phyloP scores from a whole-genome alignment of 1,284 basidiomycete species.

The Tylopilus sp. region DNA sequence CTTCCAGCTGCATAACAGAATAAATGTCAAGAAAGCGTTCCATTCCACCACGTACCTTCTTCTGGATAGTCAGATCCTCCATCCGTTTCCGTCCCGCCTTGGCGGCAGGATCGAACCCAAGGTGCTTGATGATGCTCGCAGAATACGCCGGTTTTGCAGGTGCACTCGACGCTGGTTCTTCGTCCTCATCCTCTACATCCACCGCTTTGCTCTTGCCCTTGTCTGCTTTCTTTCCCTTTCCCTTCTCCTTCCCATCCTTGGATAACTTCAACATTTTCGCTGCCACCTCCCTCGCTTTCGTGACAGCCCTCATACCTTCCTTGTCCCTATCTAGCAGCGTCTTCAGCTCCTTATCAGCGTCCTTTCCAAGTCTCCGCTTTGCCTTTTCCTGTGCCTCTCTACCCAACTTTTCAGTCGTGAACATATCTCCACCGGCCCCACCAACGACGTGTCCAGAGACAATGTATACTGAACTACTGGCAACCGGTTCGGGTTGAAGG shows the following conservation, averaged over 20 bases:
- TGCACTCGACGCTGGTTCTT: constrained; percentile 17
- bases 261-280: constrained; percentile 24
- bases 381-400: constrained; percentile 72
- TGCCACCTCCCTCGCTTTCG: constrained; percentile 52
- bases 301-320: constrained; percentile 59
- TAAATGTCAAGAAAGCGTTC: not conserved
- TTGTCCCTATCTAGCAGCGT: constrained; percentile 60
- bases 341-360: constrained; percentile 61
- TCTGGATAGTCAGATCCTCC: constrained; percentile 45
- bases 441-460: constrained; percentile 72
- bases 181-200: constrained; percentile 21
- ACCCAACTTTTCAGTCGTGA: constrained; percentile 65
- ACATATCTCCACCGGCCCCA: constrained; percentile 46
- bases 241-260: constrained; percentile 16
- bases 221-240: constrained; percentile 25
- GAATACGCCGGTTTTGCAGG: constrained; percentile 53
- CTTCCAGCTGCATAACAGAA: constrained; percentile 44
- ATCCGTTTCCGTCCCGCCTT: constrained; percentile 47
- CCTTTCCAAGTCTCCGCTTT: constrained; percentile 57
- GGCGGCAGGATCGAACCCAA: constrained; percentile 72
- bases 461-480: constrained; percentile 69
- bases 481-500: constrained; percentile 51
- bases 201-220: constrained; percentile 19
- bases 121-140: constrained; percentile 58
- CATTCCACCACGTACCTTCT: constrained; percentile 46